Conservation (phyloP, 371 early-diverging fungal species). For the Sporodiniella umbellata region DNA sequence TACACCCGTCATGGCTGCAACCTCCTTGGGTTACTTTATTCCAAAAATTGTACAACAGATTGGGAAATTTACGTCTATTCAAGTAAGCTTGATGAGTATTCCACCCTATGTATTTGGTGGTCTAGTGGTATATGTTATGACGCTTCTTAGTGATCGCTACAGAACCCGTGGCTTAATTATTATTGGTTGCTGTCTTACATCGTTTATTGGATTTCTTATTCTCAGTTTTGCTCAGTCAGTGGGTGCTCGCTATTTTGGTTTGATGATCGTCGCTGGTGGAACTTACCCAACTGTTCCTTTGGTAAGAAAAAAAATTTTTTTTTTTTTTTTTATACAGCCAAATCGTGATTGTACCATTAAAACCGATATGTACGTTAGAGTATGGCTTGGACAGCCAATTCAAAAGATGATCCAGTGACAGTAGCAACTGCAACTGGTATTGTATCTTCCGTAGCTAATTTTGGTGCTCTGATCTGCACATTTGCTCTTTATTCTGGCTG, state of each 20-base stretch:
- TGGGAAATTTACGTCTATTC: slow-evolving; percentile 38
- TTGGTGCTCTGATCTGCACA: slow-evolving; percentile 46
- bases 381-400: slow-evolving; percentile 54
- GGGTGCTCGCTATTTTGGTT: slow-evolving; percentile 45
- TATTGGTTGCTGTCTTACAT: slow-evolving; percentile 29
- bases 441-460: slow-evolving; percentile 48
- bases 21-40: slow-evolving; percentile 45
- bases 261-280: slow-evolving; percentile 46
- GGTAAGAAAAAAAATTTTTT: slow-evolving; percentile 24
- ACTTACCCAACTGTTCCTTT: slow-evolving; percentile 50
- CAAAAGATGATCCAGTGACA: slow-evolving; percentile 35
- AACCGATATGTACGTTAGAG: slow-evolving; percentile 23
- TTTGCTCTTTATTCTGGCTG: slow-evolving; percentile 50
- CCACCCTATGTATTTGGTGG: slow-evolving; percentile 48
- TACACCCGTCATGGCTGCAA: slow-evolving; percentile 52
- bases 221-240: slow-evolving; percentile 37
- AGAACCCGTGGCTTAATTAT: slow-evolving; percentile 40
- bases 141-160: slow-evolving; percentile 33
- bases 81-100: slow-evolving; percentile 49
- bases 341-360: too few species aligned
- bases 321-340: too few species aligned
- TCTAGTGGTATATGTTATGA: slow-evolving; percentile 36
- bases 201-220: slow-evolving; percentile 39
- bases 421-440: slow-evolving; percentile 49
- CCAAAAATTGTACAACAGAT: slow-evolving; percentile 48